These are phyloP conservation scores for Zizania palustris DNA, from an alignment of 202 grass and related monocot genomes.

Conservation along the genomic window DNA sequence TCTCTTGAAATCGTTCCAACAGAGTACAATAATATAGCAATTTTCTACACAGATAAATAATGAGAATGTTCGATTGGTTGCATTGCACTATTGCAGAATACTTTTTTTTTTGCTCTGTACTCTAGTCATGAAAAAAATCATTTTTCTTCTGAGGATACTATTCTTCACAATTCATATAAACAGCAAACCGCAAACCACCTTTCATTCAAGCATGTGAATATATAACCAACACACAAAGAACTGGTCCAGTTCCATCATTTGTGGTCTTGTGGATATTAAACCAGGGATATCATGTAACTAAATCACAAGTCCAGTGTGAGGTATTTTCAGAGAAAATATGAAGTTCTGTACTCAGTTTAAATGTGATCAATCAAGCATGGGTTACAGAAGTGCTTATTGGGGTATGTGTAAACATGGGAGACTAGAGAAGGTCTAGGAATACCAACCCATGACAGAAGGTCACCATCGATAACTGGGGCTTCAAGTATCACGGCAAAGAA, in stretches of 20 bases:
- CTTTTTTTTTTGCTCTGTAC: background rate
- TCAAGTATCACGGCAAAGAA: slow-evolving; percentile 72
- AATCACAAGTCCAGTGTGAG: background rate
- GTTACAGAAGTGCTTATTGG: slow-evolving; percentile 9
- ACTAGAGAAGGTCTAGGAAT: slow-evolving; percentile 21
- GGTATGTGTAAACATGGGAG: background rate
- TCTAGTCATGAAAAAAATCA: background rate
- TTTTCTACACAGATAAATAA: background rate
- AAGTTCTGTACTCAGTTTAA: slow-evolving; percentile 2
- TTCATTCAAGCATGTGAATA: background rate
- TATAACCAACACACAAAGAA: background rate
- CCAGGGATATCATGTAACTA: slow-evolving; percentile 2
- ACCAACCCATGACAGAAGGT: slow-evolving; percentile 84
- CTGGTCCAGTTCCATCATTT: background rate
- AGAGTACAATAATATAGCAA: background rate
- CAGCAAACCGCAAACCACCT: background rate
- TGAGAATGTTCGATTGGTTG: background rate
- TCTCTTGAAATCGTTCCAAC: background rate
- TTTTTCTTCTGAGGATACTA: background rate
- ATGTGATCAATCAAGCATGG: slow-evolving; percentile 24
- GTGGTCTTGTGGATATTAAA: background rate
- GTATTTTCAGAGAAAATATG: background rate
- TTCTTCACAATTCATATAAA: slow-evolving; percentile 4
- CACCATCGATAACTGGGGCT: slow-evolving; percentile 71
- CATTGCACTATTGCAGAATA: slow-evolving; percentile 10